A percentile compares a stretch with the other conserved stretches of the same genome.
These are phyloP conservation scores for Periconia digitata DNA, from an alignment of 2,329 filamentous ascomycete genomes.

Conservation along the genomic window DNA sequence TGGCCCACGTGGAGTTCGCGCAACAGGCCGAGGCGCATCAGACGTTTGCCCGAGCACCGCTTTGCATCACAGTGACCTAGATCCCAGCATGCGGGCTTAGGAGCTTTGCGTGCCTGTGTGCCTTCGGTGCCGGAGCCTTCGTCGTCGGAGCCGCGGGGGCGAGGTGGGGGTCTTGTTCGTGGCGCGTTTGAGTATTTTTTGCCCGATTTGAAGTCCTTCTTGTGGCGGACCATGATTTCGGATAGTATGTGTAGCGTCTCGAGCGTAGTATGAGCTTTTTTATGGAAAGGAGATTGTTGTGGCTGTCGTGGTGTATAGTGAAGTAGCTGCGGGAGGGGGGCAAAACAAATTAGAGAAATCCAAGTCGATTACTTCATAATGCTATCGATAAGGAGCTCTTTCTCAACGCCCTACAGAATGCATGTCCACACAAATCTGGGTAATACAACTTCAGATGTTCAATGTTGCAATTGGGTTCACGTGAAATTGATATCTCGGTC, in stretches of 20 bases:
- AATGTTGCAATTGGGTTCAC: neutral
- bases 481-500: neutral
- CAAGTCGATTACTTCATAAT: neutral
- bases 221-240: conserved; percentile 81
- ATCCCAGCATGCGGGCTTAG: conserved; percentile 98
- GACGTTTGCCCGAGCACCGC: conserved; percentile 89
- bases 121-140: conserved; percentile 10
- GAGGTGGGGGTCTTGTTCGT: conserved; percentile 58
- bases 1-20: conserved; percentile 89
- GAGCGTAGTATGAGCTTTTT: too few relatives aligned
- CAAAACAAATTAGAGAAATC: neutral
- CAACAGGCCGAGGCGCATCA: conserved; percentile 93
- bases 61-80: conserved; percentile 97
- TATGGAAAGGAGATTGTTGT: neutral
- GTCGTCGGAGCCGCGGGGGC: conserved; percentile 31
- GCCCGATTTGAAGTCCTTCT: conserved; percentile 80
- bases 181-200: conserved; percentile 67
- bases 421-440: too few relatives aligned
- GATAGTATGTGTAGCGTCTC: neutral
- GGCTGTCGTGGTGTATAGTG: neutral
- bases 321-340: neutral
- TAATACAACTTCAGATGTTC: too few relatives aligned
- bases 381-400: neutral
- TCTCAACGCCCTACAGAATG: neutral
- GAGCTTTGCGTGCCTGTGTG: conserved; percentile 52